These are phyloP conservation scores for Microstegium vimineum DNA, from an alignment of 176 grass and related monocot genomes.

Conservation along the genomic window DNA sequence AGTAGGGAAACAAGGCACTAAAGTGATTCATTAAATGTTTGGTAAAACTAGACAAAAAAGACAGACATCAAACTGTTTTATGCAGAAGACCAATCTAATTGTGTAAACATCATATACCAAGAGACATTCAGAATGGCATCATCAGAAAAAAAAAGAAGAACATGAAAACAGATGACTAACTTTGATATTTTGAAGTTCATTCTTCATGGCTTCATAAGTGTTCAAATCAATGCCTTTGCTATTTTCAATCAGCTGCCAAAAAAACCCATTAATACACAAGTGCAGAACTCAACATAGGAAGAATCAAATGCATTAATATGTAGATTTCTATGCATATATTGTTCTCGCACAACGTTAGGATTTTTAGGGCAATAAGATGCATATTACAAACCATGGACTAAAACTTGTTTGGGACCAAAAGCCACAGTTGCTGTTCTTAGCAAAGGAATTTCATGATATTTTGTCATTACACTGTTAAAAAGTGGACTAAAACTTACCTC, in stretches of 20 bases:
- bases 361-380: neutral
- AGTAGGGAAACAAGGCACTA: neutral
- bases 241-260: constrained; percentile 71
- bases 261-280: constrained; percentile 1
- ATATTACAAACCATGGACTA: neutral
- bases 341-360: neutral
- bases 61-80: neutral
- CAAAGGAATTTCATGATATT: neutral
- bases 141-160: neutral
- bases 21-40: neutral
- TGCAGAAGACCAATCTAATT: neutral
- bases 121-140: neutral
- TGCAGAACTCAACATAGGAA: neutral
- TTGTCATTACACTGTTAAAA: neutral
- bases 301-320: constrained; percentile 6
- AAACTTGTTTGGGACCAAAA: neutral
- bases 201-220: constrained; percentile 70
- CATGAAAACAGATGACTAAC: constrained; percentile 34
- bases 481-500: constrained; percentile 52
- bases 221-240: constrained; percentile 70
- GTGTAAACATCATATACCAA: neutral
- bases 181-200: constrained; percentile 77
- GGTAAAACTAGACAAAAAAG: neutral
- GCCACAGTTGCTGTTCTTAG: neutral
- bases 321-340: neutral